Percentiles rank a stretch among this genome's conserved stretches.
Evolutionary conservation across 768 basidiomycete genomes (phyloP).

Genomic region (Polyporus arcularius): DNA sequence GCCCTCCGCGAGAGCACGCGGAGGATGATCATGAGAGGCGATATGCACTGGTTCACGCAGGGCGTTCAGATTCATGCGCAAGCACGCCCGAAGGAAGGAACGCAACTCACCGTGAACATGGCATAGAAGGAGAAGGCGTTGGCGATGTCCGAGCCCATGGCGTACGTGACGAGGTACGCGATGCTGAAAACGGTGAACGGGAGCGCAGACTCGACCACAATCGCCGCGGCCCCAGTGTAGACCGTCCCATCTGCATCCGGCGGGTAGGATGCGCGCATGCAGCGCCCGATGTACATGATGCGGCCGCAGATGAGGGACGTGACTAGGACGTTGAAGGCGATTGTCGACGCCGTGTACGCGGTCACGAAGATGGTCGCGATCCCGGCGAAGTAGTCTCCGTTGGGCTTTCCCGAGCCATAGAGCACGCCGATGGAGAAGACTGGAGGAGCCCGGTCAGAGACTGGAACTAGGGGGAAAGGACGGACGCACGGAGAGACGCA

Average conservation of each 20-base stretch:
- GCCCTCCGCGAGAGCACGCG: slow-evolving; percentile 35
- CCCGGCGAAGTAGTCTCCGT: slow-evolving; percentile 43
- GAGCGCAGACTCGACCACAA: slow-evolving; percentile 43
- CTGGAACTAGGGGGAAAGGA: too few relatives aligned
- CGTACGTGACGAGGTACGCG: slow-evolving; percentile 42
- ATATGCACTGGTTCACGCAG: slow-evolving; percentile 31
- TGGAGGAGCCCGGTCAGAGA: slow-evolving; percentile 13
- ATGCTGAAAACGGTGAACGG: slow-evolving; percentile 41
- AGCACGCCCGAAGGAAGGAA: not conserved
- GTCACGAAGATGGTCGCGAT: slow-evolving; percentile 39
- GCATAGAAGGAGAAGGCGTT: slow-evolving; percentile 44
- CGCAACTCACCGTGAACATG: slow-evolving; percentile 39
- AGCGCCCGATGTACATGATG: slow-evolving; percentile 34
- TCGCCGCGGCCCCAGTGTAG: slow-evolving; percentile 40
- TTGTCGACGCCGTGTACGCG: slow-evolving; percentile 43
- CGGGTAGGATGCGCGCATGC: slow-evolving; percentile 21
- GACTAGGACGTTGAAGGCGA: slow-evolving; percentile 44
- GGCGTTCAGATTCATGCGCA: not conserved
- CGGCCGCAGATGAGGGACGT: slow-evolving; percentile 43
- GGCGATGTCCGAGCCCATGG: slow-evolving; percentile 33
- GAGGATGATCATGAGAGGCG: slow-evolving; percentile 35
- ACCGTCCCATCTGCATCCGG: slow-evolving; percentile 30
- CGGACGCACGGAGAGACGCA: slow-evolving; percentile 23
- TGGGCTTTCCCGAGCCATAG: slow-evolving; percentile 39
- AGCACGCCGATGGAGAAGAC: slow-evolving; percentile 44